phyloP scores from a whole-genome alignment of 2,329 filamentous ascomycete species.

The Penicillium rolfsii region DNA sequence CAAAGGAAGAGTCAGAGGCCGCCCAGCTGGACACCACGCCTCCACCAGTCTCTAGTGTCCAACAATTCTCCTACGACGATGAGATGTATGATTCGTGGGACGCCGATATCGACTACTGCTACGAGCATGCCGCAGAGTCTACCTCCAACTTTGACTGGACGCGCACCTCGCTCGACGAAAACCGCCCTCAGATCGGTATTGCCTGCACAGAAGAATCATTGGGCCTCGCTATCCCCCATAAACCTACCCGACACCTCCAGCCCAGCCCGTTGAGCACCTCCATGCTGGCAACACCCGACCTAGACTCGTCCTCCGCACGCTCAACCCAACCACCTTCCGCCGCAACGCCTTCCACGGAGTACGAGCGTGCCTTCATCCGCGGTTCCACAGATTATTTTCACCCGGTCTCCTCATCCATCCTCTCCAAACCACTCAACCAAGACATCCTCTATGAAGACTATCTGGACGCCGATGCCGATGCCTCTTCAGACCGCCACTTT shows the following conservation, averaged over 20 bases:
- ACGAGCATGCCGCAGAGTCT: constrained; percentile 63
- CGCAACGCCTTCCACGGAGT: constrained; percentile 35
- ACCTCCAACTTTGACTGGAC: constrained; percentile 65
- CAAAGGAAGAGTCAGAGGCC: constrained; percentile 4
- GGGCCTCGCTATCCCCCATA: constrained; percentile 18
- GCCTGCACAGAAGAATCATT: constrained; percentile 20
- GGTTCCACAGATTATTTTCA: constrained; percentile 37
- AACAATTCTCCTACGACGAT: constrained; percentile 30
- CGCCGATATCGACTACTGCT: constrained; percentile 65
- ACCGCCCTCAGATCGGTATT: constrained; percentile 22
- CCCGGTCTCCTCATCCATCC: constrained; percentile 36
- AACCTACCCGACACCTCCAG: constrained; percentile 31
- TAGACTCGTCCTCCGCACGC: constrained; percentile 39
- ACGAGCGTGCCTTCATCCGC: constrained; percentile 33
- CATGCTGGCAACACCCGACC: constrained; percentile 35
- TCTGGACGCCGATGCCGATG: constrained; percentile 29
- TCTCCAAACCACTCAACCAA: constrained; percentile 39
- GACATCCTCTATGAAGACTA: constrained; percentile 47
- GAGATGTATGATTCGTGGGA: constrained; percentile 57
- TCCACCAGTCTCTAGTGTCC: constrained; percentile 22
- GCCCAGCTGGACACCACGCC: constrained; percentile 22
- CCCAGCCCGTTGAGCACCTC: constrained; percentile 33
- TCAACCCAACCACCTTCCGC: constrained; percentile 35
- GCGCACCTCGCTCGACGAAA: constrained; percentile 39
- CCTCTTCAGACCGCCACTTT: constrained; percentile 50